Evolutionary conservation across 257 asterid species (phyloP).

Genomic region (Avicennia marina): DNA sequence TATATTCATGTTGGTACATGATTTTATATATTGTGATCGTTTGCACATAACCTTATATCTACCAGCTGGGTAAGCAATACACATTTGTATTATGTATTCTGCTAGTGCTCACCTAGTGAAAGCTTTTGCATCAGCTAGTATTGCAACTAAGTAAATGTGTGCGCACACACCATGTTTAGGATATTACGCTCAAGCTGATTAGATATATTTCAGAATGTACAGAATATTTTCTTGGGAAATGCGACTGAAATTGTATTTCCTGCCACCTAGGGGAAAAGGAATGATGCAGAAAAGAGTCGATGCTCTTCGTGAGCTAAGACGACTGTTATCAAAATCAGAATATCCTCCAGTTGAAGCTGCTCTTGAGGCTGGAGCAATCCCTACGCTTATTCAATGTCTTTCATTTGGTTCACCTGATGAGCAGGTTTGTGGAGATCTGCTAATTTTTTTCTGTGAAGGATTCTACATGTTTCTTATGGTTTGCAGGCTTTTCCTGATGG

Average conservation of each 20-base stretch:
- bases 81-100: not conserved
- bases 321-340: conserved; percentile 79
- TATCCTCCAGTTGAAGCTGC: conserved; percentile 87
- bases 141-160: not conserved
- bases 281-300: conserved; percentile 65
- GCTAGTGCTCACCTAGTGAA: not conserved
- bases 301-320: conserved; percentile 87
- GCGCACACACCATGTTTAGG: too few species aligned
- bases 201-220: not conserved
- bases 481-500: not conserved
- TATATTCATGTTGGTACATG: not conserved
- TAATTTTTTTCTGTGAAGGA: not conserved
- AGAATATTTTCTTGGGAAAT: not conserved
- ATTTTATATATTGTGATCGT: not conserved
- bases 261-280: conserved; percentile 73
- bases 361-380: conserved; percentile 70
- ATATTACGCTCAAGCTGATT: not conserved
- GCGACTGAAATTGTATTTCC: conserved; percentile 8
- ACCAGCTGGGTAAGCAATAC: not conserved
- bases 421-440: conserved; percentile 51
- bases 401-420: conserved; percentile 92
- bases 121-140: not conserved
- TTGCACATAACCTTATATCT: not conserved
- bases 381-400: conserved; percentile 69
- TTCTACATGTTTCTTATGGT: conserved; percentile 1